phyloP scores from a whole-genome alignment of 2,329 filamentous ascomycete species.

The Cladosporium sphaerospermum region DNA sequence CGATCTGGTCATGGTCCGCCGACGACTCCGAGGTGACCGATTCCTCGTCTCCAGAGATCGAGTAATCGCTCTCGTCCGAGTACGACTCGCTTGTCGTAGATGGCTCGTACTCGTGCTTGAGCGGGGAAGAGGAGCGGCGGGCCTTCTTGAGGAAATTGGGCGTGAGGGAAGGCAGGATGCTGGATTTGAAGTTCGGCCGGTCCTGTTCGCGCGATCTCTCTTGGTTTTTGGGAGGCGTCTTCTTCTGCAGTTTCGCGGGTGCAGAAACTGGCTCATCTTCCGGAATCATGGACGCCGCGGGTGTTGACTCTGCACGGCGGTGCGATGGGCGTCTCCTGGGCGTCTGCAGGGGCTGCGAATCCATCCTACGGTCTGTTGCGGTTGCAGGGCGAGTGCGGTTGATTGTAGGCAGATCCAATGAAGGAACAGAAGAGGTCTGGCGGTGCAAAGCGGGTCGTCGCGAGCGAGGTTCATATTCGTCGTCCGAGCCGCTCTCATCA shows the following conservation, averaged over 20 bases:
- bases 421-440: conserved; percentile 44
- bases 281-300: conserved; percentile 11
- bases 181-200: conserved; percentile 15
- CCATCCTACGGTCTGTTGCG: conserved; percentile 17
- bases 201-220: conserved; percentile 1
- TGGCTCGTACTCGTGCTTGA: conserved; percentile 95
- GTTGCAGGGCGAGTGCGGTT: conserved; percentile 39
- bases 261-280: conserved; percentile 24
- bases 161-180: conserved; percentile 29
- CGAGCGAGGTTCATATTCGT: conserved; percentile 19
- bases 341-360: not conserved
- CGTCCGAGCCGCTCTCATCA: conserved; percentile 24
- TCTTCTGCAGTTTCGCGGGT: conserved; percentile 31
- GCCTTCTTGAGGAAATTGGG: conserved; percentile 39
- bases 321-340: conserved; percentile 3
- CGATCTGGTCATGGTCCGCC: conserved; percentile 34
- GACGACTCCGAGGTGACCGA: conserved; percentile 46
- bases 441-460: conserved; percentile 35
- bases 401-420: conserved; percentile 40
- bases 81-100: conserved; percentile 64
- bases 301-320: conserved; percentile 15
- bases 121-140: conserved; percentile 78
- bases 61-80: conserved; percentile 49
- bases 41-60: conserved; percentile 43
- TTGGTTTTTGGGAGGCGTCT: not conserved